Evolutionary conservation across 805 yeast species (phyloP).

Genomic region (Candida maris): DNA sequence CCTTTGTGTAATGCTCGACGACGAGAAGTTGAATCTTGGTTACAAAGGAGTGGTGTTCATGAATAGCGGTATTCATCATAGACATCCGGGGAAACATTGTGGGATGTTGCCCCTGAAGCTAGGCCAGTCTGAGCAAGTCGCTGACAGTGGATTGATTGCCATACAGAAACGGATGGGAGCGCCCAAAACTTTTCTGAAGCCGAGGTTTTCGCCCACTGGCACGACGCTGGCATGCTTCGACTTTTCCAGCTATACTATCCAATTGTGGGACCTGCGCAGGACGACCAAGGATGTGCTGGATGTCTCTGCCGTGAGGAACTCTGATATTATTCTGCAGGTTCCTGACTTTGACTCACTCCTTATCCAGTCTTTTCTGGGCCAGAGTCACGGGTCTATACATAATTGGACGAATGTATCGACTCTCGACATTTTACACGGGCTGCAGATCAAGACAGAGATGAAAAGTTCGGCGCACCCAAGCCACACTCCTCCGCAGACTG

Average conservation of each 20-base stretch:
- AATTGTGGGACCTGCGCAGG: constrained; percentile 19
- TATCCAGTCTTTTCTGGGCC: constrained; percentile 23
- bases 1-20: constrained; percentile 17
- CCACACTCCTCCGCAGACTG: constrained; percentile 1
- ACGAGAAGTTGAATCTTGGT: constrained; percentile 14
- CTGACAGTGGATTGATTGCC: background rate
- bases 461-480: background rate
- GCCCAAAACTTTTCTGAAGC: constrained; percentile 9
- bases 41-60: constrained; percentile 18
- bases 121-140: background rate
- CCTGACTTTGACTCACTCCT: constrained; percentile 25
- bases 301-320: constrained; percentile 14
- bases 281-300: constrained; percentile 10
- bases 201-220: constrained; percentile 19
- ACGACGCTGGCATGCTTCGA: constrained; percentile 18
- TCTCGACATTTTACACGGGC: constrained; percentile 9
- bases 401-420: constrained; percentile 4
- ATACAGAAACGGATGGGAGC: constrained; percentile 10
- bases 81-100: constrained; percentile 18
- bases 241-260: constrained; percentile 15
- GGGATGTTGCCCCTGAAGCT: constrained; percentile 14
- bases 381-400: constrained; percentile 1
- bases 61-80: constrained; percentile 5
- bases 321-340: constrained; percentile 24
- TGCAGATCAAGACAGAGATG: constrained; percentile 6